Evolutionary conservation across 148 eudicot genomes (phyloP).

Genomic region (Amaranthus hypochondriacus): DNA sequence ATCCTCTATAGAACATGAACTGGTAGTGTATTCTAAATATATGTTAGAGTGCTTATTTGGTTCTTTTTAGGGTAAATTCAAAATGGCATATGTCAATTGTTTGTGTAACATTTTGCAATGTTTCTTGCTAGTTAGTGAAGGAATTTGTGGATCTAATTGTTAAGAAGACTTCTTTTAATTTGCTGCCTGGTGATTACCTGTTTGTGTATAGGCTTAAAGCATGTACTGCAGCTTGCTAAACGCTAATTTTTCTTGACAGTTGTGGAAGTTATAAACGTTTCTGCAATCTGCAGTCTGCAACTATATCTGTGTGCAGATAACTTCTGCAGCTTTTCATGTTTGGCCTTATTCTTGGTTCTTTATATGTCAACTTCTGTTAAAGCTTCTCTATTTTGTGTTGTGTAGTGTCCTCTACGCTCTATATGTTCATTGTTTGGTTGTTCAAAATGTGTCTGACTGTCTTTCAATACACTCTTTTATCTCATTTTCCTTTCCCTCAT

Average conservation of each 20-base stretch:
- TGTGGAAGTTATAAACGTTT: background rate
- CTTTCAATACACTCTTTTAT: background rate
- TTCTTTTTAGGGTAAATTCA: background rate
- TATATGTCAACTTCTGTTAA: background rate
- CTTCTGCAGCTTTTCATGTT: background rate
- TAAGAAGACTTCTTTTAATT: background rate
- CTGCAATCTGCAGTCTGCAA: background rate
- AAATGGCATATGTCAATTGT: background rate
- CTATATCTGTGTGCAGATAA: background rate
- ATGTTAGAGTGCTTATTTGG: background rate
- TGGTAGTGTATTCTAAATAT: constrained; percentile 38
- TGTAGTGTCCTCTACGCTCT: background rate
- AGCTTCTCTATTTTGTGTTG: background rate
- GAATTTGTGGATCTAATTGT: background rate
- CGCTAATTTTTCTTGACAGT: background rate
- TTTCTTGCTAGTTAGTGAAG: background rate
- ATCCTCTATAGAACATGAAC: constrained; percentile 59
- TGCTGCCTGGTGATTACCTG: background rate
- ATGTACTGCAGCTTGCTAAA: background rate
- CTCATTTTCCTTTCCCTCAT: background rate
- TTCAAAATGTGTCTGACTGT: background rate
- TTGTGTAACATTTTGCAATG: background rate
- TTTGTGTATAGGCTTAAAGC: background rate
- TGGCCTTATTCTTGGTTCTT: background rate
- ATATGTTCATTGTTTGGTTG: background rate